Percentiles rank a stretch among this genome's conserved stretches.
Conservation (phyloP, 1,284 basidiomycete species). For the Melampsora occidentalis region DNA sequence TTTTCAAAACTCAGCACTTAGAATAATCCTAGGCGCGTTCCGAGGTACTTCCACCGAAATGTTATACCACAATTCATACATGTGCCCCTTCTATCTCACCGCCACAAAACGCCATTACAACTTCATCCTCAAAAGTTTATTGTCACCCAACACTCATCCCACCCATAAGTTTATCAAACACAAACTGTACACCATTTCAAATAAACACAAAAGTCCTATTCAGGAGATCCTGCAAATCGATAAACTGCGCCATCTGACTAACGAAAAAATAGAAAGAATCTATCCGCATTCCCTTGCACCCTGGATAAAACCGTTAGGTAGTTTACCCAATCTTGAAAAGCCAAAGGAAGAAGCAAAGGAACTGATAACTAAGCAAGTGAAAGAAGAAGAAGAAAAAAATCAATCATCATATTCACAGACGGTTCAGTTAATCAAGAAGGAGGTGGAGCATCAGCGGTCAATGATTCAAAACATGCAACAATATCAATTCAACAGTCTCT, state of each 20-base stretch:
- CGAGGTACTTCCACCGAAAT: not conserved
- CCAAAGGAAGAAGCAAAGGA: not conserved
- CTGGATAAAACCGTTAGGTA: not conserved
- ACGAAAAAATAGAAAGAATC: not conserved
- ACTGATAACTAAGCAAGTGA: not conserved
- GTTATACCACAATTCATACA: not conserved
- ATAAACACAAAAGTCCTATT: not conserved
- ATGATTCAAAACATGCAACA: no score
- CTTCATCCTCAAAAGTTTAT: not conserved
- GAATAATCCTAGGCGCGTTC: not conserved
- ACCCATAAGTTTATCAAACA: not conserved
- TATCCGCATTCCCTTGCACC: not conserved
- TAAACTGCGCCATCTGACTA: not conserved
- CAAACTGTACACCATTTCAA: not conserved
- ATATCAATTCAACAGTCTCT: no score
- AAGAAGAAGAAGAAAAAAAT: not conserved
- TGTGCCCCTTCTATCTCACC: not conserved
- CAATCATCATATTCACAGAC: conserved; percentile 8
- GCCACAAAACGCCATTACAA: not conserved
- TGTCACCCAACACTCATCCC: not conserved
- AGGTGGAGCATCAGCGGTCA: conserved; percentile 12
- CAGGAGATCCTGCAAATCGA: not conserved
- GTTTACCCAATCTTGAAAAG: not conserved
- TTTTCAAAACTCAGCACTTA: not conserved
- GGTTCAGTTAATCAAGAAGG: conserved; percentile 14